Conservation (phyloP, 352 stramenopile genomes). For the Phytophthora multivora region DNA sequence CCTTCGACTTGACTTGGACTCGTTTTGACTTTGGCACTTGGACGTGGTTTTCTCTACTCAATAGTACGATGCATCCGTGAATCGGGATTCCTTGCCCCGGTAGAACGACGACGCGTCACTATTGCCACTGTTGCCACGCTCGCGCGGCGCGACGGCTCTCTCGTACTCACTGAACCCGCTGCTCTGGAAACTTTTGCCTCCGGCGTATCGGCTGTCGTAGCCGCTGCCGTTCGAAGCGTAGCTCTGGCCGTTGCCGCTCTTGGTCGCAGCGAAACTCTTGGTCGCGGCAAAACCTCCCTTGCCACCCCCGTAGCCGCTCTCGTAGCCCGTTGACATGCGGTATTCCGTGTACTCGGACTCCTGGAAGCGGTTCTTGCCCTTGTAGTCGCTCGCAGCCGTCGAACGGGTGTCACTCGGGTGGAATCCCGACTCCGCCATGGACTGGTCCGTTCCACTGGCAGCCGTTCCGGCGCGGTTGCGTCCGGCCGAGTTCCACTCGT, state of each 20-base stretch:
- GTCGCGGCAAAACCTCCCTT: conserved; percentile 20
- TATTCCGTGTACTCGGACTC: conserved; percentile 38
- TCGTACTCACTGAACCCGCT: conserved; percentile 48
- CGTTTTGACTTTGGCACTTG: conserved; percentile 1
- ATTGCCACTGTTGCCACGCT: conserved; percentile 14
- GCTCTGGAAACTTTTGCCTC: conserved; percentile 39
- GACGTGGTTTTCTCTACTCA: conserved; percentile 28
- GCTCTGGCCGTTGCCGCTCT: conserved; percentile 28
- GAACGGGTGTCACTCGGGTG: conserved; percentile 22
- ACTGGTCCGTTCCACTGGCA: conserved; percentile 17
- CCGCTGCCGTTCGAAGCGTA: conserved; percentile 27
- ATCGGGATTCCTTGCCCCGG: conserved; percentile 25
- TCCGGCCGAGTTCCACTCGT: conserved; percentile 33
- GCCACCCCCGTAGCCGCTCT: conserved; percentile 15
- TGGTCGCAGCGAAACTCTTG: conserved; percentile 20
- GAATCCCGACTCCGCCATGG: conserved; percentile 22
- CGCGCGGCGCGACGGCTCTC: conserved; percentile 8
- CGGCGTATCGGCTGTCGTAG: conserved; percentile 25
- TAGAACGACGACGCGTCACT: conserved; percentile 42
- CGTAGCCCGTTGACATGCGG: conserved; percentile 30
- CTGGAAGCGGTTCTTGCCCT: conserved; percentile 23
- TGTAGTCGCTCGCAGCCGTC: conserved; percentile 27
- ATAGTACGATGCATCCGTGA: conserved; percentile 40
- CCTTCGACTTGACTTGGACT: conserved; percentile 17
- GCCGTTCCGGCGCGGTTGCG: conserved; percentile 13